Evolutionary conservation across 2,329 filamentous ascomycete genomes (phyloP), one percentile per base, ranked within the genome.

Genomic region (Stylonectria norvegica): DNA sequence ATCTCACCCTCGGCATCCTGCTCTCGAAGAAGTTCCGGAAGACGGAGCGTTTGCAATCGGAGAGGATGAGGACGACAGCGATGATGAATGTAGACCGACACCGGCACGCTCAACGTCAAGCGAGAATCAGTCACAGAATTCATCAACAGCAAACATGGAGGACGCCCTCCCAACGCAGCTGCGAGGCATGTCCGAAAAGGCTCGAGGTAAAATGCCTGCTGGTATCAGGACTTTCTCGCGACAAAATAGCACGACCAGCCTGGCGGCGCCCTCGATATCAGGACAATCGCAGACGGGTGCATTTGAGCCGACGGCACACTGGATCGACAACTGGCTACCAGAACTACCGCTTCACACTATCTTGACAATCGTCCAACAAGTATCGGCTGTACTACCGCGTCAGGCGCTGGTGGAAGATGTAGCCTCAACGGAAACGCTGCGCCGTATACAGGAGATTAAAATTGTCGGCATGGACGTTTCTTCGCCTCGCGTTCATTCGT

Each of bases 181-280:
- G 20, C 79, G 88, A 42, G 89, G 89, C 39, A 95, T 97, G 87
- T 96, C 91, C 15, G 93, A 97, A 65, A 98, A 97, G 63, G 93
- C 93, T 12, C 76, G 93, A 35, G 93, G 93, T 6, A 98, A 98
- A 65, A 89, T 95, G 81, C 93, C 91, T 19, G 89, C 86, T 10
- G 86, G 87, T 1, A 75, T 84, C 35, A 77, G 79, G n/a, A 79
- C 79, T 2, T 95, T 96, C 61, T 95, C 90, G 1, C 76, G 91
- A 14, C 89, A 95, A 58, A 95, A 93, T 59, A 94, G 89, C 63
- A 87, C 83, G 19, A 86, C 86, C 1, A 95, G 89, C 56, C 72
- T 96, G 23, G 79, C 74, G 42, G 81, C 81, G 53, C 73, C 83
- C 56, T 78, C 82, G 10, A 71, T 76, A 28, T 67, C 79, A 17